These are phyloP conservation scores for Apiotrichum mycotoxinovorans DNA, from an alignment of 1,284 basidiomycete species.

Conservation along the genomic window DNA sequence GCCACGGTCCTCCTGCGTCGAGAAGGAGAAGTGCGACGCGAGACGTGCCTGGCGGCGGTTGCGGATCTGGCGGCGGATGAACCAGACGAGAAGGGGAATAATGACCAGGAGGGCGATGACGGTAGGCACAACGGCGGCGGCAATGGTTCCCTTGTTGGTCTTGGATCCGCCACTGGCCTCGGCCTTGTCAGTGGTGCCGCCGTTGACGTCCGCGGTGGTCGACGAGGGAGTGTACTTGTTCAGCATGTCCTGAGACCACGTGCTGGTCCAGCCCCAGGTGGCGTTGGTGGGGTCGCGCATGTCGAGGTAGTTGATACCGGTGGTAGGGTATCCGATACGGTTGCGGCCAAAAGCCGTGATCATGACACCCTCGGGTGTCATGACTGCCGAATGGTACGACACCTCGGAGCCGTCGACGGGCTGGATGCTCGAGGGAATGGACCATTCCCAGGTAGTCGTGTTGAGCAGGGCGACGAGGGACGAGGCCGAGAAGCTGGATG, in stretches of 20 bases:
- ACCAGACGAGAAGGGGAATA: conserved; percentile 34
- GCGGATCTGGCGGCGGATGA: conserved; percentile 40
- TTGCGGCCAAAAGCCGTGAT: conserved; percentile 47
- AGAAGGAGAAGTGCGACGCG: conserved; percentile 48
- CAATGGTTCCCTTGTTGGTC: conserved; percentile 24
- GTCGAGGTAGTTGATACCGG: conserved; percentile 45
- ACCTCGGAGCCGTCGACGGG: conserved; percentile 35
- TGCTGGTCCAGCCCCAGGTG: conserved; percentile 44
- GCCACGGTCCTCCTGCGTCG: conserved; percentile 40
- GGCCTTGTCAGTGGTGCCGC: background rate
- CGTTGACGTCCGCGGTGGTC: background rate
- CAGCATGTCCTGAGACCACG: conserved; percentile 42
- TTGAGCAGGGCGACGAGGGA: conserved; percentile 42
- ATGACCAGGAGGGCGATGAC: conserved; percentile 36
- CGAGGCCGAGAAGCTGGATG: conserved; percentile 22
- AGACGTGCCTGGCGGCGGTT: conserved; percentile 43
- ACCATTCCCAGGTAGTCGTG: conserved; percentile 46
- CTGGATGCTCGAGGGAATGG: conserved; percentile 42
- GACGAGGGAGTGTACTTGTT: conserved; percentile 10
- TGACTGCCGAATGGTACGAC: conserved; percentile 46
- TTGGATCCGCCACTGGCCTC: background rate
- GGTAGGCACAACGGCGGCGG: conserved; percentile 42
- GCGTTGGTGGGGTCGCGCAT: conserved; percentile 35
- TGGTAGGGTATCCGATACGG: conserved; percentile 27
- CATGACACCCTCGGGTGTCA: conserved; percentile 49